phyloP scores from a whole-genome alignment of 169 alveolate genomes.

The Plasmodium falciparum region DNA sequence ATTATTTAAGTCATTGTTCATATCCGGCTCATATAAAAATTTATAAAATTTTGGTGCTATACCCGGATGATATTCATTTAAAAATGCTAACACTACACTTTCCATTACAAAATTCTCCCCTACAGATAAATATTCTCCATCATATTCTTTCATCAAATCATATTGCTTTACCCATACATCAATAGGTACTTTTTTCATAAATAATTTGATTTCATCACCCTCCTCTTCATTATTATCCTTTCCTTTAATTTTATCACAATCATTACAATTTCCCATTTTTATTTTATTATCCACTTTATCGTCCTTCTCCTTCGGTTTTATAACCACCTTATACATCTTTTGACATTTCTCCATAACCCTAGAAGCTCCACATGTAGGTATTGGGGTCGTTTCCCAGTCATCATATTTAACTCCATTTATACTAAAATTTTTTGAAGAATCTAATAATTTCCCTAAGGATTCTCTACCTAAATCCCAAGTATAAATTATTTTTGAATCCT shows the following conservation, averaged over 20 bases:
- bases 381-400: slow-evolving; percentile 76
- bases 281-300: not conserved
- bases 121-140: slow-evolving; percentile 85
- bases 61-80: slow-evolving; percentile 67
- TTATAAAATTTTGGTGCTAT: slow-evolving; percentile 82
- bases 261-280: no score
- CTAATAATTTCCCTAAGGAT: slow-evolving; percentile 15
- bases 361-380: slow-evolving; percentile 80
- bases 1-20: not conserved
- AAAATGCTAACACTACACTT: slow-evolving; percentile 85
- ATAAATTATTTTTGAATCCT: not conserved
- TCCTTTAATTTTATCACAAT: no score
- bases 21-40: slow-evolving; percentile 78
- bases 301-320: slow-evolving; percentile 19
- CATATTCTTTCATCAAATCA: slow-evolving; percentile 79
- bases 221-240: no score
- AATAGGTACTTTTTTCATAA: slow-evolving; percentile 83
- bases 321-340: slow-evolving; percentile 76
- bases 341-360: slow-evolving; percentile 79
- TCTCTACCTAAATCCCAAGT: slow-evolving; percentile 23
- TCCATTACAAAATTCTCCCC: slow-evolving; percentile 89
- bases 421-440: slow-evolving; percentile 25
- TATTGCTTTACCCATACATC: slow-evolving; percentile 84
- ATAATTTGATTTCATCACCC: slow-evolving; percentile 47
- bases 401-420: slow-evolving; percentile 77